phyloP scores from a whole-genome alignment of 129 eudicot genomes.

The Heracleum sosnowskyi region DNA sequence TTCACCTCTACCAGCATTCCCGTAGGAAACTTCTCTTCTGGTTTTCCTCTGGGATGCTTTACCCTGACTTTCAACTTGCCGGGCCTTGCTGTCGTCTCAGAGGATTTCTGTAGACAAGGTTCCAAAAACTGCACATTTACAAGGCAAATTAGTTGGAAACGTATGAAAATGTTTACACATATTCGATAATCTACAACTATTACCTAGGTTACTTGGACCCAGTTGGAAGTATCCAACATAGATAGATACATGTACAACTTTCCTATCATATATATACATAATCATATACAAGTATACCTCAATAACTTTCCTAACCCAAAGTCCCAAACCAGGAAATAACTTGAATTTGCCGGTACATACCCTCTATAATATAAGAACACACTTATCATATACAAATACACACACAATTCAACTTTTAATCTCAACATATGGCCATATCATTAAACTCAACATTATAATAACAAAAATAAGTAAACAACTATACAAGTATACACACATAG shows the following conservation, averaged over 20 bases:
- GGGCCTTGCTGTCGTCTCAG: conserved; percentile 7
- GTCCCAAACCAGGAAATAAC: background rate
- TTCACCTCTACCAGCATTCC: conserved; percentile 40
- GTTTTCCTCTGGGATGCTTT: conserved; percentile 13
- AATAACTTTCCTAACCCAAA: background rate
- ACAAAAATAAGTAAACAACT: background rate
- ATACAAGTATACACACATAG: background rate
- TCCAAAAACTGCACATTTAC: background rate
- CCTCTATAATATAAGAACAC: too few relatives aligned
- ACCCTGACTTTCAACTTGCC: conserved; percentile 24
- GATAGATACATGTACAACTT: background rate
- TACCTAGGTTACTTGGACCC: background rate
- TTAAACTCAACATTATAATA: background rate
- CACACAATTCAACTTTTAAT: background rate
- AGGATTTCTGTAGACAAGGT: conserved; percentile 21
- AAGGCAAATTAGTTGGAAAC: background rate
- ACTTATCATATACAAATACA: background rate
- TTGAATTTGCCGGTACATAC: background rate
- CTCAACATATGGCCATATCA: background rate
- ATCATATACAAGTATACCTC: background rate
- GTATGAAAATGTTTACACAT: background rate
- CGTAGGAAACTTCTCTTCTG: conserved; percentile 13
- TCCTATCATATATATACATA: too few relatives aligned
- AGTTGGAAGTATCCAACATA: background rate
- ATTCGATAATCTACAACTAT: background rate